Conservation (phyloP, 805 yeast genomes). For the Nakazawaea siamensis region DNA sequence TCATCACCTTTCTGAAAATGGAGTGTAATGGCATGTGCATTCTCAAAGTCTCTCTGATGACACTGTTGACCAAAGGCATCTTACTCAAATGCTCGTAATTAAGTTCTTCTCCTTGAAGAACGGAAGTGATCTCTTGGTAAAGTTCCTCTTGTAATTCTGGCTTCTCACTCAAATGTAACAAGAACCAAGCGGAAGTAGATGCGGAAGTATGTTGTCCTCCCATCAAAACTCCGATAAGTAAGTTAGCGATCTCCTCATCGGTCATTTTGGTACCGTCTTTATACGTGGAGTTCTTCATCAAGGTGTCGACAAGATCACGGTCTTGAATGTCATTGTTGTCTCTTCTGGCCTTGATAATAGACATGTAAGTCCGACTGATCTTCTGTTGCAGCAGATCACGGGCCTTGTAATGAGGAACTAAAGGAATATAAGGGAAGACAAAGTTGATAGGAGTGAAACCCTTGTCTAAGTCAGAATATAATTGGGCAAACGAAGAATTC, state of each 20-base stretch:
- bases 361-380: conserved; percentile 75
- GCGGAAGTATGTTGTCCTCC: conserved; percentile 99
- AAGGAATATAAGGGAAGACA: conserved; percentile 89
- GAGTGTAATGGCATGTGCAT: conserved; percentile 96
- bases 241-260: conserved; percentile 88
- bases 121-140: conserved; percentile 61
- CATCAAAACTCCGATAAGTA: conserved; percentile 93
- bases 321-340: conserved; percentile 65
- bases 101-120: conserved; percentile 53
- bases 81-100: conserved; percentile 78
- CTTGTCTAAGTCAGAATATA: conserved; percentile 87
- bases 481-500: conserved; percentile 73
- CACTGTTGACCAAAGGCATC: conserved; percentile 74
- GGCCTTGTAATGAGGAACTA: conserved; percentile 64
- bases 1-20: conserved; percentile 83
- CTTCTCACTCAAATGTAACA: conserved; percentile 82
- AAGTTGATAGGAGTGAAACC: conserved; percentile 96
- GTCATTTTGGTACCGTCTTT: conserved; percentile 94
- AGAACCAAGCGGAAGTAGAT: conserved; percentile 90
- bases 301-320: conserved; percentile 84
- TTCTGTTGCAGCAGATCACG: conserved; percentile 85
- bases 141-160: conserved; percentile 82
- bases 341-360: conserved; percentile 70
- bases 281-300: conserved; percentile 76
- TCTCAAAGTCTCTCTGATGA: conserved; percentile 89